phyloP scores from a whole-genome alignment of 164 flowering plant genomes.

The Vitis vinifera region ASM3070453v1 NC_081813.1:1244001-1244500 shows the following conservation, averaged over 20 bases:
- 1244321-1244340: too few species aligned
- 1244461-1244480: neutral
- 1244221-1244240: too few species aligned
- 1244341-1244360: too few species aligned
- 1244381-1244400: neutral
- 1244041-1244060: constrained; percentile 61
- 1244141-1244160: constrained; percentile 58
- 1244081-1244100: constrained; percentile 63
- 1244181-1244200: neutral
- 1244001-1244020: constrained; percentile 78
- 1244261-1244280: neutral
- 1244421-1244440: too few species aligned
- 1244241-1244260: neutral
- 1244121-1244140: constrained; percentile 82
- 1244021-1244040: constrained; percentile 76
- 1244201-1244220: neutral
- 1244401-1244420: neutral
- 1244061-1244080: constrained; percentile 39
- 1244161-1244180: neutral
- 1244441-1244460: neutral
- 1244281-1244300: too few species aligned
- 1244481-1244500: too few species aligned
- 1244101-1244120: constrained; percentile 88
- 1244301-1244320: too few species aligned
- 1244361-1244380: neutral